phyloP scores from a whole-genome alignment of 176 grass and related monocot genomes.

The Triticum dicoccoides region DNA sequence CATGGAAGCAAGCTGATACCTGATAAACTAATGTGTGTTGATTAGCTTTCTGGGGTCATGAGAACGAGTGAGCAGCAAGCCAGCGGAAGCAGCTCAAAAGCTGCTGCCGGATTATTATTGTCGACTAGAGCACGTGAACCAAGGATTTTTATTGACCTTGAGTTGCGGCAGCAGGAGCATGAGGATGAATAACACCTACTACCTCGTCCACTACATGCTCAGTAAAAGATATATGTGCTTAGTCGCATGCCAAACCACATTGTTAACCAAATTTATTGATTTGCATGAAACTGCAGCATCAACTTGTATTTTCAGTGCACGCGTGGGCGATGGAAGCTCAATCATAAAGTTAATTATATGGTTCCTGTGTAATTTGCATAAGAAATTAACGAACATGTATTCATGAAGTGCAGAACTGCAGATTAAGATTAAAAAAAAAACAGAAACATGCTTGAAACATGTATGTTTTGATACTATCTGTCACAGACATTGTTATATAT shows the following conservation, averaged over 20 bases:
- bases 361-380: not conserved
- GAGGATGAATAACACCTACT: not conserved
- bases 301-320: not conserved
- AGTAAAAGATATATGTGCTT: not conserved
- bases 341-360: not conserved
- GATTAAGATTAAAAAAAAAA: not conserved
- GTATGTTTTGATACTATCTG: not conserved
- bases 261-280: not conserved
- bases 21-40: not conserved
- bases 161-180: not conserved
- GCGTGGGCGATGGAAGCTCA: not conserved
- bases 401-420: no score
- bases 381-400: not conserved
- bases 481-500: no score
- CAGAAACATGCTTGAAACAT: not conserved
- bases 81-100: not conserved
- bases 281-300: not conserved
- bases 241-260: not conserved
- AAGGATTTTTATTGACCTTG: not conserved
- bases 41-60: not conserved
- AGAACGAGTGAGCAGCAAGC: not conserved
- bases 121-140: not conserved
- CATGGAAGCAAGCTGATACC: not conserved
- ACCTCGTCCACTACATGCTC: not conserved
- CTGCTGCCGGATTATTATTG: not conserved